A percentile compares a stretch with the other conserved stretches of the same genome.
Evolutionary conservation across 768 basidiomycete species (phyloP).

Genomic region (Phanerochaete carnosa): DNA sequence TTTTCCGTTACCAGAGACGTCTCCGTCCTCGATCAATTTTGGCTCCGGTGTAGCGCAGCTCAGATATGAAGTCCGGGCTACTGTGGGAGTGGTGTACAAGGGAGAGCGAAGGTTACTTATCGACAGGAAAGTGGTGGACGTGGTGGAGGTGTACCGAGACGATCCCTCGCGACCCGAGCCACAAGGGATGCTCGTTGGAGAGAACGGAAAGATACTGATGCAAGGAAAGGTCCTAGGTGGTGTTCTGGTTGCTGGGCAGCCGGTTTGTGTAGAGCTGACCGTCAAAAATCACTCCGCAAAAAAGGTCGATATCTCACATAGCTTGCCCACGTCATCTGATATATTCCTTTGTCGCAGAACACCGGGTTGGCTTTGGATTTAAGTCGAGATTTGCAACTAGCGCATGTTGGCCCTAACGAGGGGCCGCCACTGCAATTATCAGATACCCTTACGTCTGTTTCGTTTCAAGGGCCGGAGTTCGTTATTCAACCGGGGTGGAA

Average conservation of each 20-base stretch:
- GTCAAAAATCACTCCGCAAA: slow-evolving; percentile 81
- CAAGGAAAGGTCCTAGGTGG: slow-evolving; percentile 65
- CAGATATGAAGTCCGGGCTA: slow-evolving; percentile 71
- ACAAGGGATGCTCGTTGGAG: slow-evolving; percentile 64
- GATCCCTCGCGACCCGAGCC: slow-evolving; percentile 38
- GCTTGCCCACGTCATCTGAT: neutral
- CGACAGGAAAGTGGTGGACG: slow-evolving; percentile 55
- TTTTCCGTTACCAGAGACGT: slow-evolving; percentile 64
- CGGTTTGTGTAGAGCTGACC: slow-evolving; percentile 69
- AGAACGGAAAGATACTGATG: slow-evolving; percentile 78
- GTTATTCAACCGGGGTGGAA: slow-evolving; percentile 70
- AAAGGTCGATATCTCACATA: slow-evolving; percentile 48
- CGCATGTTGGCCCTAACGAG: slow-evolving; percentile 36
- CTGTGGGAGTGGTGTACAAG: slow-evolving; percentile 72
- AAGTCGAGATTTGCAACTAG: slow-evolving; percentile 56
- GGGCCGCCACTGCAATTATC: slow-evolving; percentile 56
- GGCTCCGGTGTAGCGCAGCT: slow-evolving; percentile 66
- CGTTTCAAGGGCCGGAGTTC: slow-evolving; percentile 75
- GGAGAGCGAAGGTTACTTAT: slow-evolving; percentile 69
- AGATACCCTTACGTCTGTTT: slow-evolving; percentile 64
- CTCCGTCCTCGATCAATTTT: slow-evolving; percentile 71
- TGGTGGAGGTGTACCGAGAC: slow-evolving; percentile 52
- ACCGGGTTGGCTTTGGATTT: slow-evolving; percentile 61
- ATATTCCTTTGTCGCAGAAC: slow-evolving; percentile 45
- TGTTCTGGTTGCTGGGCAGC: slow-evolving; percentile 63